Base-by-base conservation (phyloP, 305 asterid genomes). In the Fraxinus latifolia region DNA sequence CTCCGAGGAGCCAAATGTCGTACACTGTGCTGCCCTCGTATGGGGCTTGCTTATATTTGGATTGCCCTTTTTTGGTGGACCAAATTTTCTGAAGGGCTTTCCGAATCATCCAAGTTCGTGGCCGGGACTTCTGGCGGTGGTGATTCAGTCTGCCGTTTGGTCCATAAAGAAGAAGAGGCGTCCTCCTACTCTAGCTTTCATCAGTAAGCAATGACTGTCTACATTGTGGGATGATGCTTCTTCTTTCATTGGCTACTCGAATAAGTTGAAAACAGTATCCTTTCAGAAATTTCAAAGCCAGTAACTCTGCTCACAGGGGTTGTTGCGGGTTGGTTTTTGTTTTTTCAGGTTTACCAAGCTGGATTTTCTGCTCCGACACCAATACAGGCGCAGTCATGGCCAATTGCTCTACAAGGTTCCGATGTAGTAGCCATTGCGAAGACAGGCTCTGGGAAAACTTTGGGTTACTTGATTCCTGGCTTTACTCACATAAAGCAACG, bases 1-100 rank as follows among this genome's bases (percentile, higher is more conserved):
- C 99, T 94, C 98, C 97, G 91, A 89, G 97, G 98, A 94, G 98
- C 89, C 85, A 90, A 94, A 93, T 94, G 97, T 96, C 97, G 99
- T 96, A 94, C 97, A 80, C 95, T 94, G 97, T 95, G 97, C 87
- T 55, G 76, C 88, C 92, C 88, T 89, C 89, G 85, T 81, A 86
- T 82, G 58, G 90, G 91, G 91, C 92, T 90, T 87, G 90, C 93
- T 85, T 91, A 84, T 88, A 81, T 89, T 88, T 91, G 95, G 96
- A 91, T 95, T 80, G 86, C 96, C 97, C 92, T 91, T 88, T 83
- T 87, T 27, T 12, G 91, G 84, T 91, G 95, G 97, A 90, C 97
- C 95, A 92, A 88, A 85, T 84, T 87, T 67, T 87, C 80, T 90
- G 97, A 90, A 87, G 92, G 97, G 97, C 95, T 89, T 91, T 91